phyloP scores from a whole-genome alignment of 352 stramenopile genomes.

The Hyaloperonospora arabidopsidis region DNA sequence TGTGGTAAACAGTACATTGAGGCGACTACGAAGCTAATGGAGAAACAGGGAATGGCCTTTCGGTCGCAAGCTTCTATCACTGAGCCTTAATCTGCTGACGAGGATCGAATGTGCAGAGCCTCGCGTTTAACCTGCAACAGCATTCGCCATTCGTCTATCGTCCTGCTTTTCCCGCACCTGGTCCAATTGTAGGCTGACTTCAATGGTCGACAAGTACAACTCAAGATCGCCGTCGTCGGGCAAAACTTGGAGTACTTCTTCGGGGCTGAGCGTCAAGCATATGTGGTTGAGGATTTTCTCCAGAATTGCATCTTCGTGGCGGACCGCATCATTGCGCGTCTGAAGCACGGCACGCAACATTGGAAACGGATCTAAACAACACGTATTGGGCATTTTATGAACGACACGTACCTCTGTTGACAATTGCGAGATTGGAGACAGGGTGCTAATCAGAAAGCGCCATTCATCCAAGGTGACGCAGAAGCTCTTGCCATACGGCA shows the following conservation, averaged over 20 bases:
- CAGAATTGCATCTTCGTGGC: slow-evolving; percentile 40
- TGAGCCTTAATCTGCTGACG: slow-evolving; percentile 14
- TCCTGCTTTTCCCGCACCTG: slow-evolving; percentile 30
- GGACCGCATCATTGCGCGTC: slow-evolving; percentile 2
- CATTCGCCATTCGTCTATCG: slow-evolving; percentile 14
- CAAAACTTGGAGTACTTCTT: slow-evolving; percentile 70
- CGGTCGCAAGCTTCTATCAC: slow-evolving; percentile 16
- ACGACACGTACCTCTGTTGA: slow-evolving; percentile 28
- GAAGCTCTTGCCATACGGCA: slow-evolving; percentile 68
- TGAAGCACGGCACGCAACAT: slow-evolving; percentile 7
- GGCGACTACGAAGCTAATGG: slow-evolving; percentile 53
- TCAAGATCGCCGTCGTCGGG: slow-evolving; percentile 68
- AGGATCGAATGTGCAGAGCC: slow-evolving; percentile 14
- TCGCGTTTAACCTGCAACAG: slow-evolving; percentile 12
- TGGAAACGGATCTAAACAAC: neutral
- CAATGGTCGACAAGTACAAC: slow-evolving; percentile 69
- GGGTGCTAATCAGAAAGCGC: slow-evolving; percentile 60
- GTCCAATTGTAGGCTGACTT: slow-evolving; percentile 50
- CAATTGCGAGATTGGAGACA: slow-evolving; percentile 40
- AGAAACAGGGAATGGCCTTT: slow-evolving; percentile 37
- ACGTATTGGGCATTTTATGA: neutral
- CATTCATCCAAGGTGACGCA: slow-evolving; percentile 68
- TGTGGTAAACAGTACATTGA: slow-evolving; percentile 48
- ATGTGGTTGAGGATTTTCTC: slow-evolving; percentile 62
- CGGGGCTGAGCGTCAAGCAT: slow-evolving; percentile 58